Base-by-base conservation (phyloP, 2,329 filamentous ascomycete species). In the Pseudocercospora fuligena region DNA sequence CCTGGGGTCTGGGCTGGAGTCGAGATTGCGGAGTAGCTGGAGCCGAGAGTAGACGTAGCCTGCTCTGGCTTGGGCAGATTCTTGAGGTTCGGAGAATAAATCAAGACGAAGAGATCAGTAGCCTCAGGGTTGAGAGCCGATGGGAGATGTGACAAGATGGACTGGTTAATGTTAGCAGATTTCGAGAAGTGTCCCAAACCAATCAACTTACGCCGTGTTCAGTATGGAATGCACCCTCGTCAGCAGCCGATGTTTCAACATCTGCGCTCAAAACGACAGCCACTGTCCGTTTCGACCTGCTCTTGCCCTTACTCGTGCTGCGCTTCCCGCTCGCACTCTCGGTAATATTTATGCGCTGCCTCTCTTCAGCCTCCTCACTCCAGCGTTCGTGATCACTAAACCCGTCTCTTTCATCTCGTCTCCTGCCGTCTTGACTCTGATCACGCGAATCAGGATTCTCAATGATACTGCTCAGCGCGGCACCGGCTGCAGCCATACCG, bases 181-280 rank as follows among this genome's bases (percentile, higher is more conserved):
- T 9, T 5, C 33, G 21, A 16, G 27, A n/a, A 27, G 16, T 11
- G 5, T n/a, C 7, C 23, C 60, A 21, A 25, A 56, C 14, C 19
- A 29, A 7, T 59, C 9, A 68, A 83, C 91, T 80, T 87, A 97
- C 93, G 62, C 92, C 92, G 80, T 96, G 92, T 77, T 96, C 92
- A 69, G 91, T 88, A 74, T 78, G 76, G 73, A 82, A 89, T 82
- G 66, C 83, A 80, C 75, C 86, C 8, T 89, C 87, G 33, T 82
- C 80, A 25, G 82, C 80, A 47, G 88, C 87, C 0, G 56, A 58
- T 43, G 85, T 82, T 47, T 88, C 85, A 25, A 86, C 83, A 74
- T 95, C 92, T 3, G 94, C 93, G 64, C 92, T 96, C 12, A 97
- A 89, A 14, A 97, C 90, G 73, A 98, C 88, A 7, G 90, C 93